Conservation (phyloP, 352 stramenopile species). For the Phytophthora boehmeriae region DNA sequence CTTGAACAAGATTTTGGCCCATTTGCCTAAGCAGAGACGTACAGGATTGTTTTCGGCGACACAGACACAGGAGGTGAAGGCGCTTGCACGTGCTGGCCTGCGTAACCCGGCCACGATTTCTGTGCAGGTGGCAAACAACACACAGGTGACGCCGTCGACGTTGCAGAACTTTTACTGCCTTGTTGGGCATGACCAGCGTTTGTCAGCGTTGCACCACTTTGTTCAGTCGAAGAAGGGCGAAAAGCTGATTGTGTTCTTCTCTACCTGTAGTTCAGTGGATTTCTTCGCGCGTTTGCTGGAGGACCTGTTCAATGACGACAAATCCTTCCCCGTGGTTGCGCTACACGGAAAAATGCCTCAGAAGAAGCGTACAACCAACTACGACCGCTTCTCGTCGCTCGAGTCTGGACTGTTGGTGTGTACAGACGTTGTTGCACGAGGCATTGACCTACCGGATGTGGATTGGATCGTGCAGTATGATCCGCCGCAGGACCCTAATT, state of each 20-base stretch:
- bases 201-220: conserved; percentile 94
- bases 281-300: conserved; percentile 95
- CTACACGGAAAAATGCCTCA: conserved; percentile 96
- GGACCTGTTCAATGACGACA: conserved; percentile 57
- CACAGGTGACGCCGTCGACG: conserved; percentile 78
- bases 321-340: conserved; percentile 56
- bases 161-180: conserved; percentile 96
- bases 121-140: conserved; percentile 93
- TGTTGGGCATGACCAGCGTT: conserved; percentile 93
- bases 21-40: conserved; percentile 97
- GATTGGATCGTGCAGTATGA: conserved; percentile 99
- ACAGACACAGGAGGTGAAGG: conserved; percentile 95
- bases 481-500: conserved; percentile 96
- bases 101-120: conserved; percentile 98
- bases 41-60: conserved; percentile 94
- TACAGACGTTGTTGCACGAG: conserved; percentile 98
- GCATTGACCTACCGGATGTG: conserved; percentile 98
- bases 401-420: conserved; percentile 93
- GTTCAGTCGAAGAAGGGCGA: conserved; percentile 84
- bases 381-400: conserved; percentile 69
- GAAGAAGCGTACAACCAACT: conserved; percentile 88
- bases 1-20: conserved; percentile 94
- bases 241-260: conserved; percentile 99
- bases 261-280: conserved; percentile 99
- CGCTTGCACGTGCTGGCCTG: conserved; percentile 95